Conservation (phyloP, 805 yeast species). For the Kodamaea neixiangensis region DNA sequence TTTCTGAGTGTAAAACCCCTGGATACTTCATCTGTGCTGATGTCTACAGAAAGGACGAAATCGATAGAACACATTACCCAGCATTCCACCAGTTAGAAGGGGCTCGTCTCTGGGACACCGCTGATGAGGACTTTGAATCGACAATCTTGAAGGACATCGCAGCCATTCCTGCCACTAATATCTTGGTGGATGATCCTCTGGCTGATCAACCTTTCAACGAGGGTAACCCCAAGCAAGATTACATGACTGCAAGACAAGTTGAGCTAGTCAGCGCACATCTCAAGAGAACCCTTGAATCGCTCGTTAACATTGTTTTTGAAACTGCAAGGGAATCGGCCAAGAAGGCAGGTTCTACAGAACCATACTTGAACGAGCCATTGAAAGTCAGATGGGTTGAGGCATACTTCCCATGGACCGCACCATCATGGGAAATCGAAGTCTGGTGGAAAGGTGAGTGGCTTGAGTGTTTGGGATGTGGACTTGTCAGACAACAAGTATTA, state of each 20-base stretch:
- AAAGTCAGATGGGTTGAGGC: constrained; percentile 94
- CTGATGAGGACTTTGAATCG: constrained; percentile 45
- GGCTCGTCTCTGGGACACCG: constrained; percentile 75
- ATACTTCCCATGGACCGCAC: constrained; percentile 97
- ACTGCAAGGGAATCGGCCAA: constrained; percentile 65
- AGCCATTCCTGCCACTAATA: constrained; percentile 62
- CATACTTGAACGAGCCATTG: constrained; percentile 69
- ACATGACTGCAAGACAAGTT: constrained; percentile 71
- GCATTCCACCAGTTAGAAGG: constrained; percentile 99
- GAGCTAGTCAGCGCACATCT: constrained; percentile 72
- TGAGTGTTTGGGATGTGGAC: constrained; percentile 95
- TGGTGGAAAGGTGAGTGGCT: constrained; percentile 99
- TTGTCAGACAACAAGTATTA: constrained; percentile 77
- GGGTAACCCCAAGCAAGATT: constrained; percentile 77
- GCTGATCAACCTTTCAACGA: constrained; percentile 47
- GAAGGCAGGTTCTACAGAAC: constrained; percentile 56
- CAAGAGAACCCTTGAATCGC: constrained; percentile 80
- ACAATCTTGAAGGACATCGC: constrained; percentile 53
- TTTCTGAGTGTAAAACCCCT: constrained; percentile 62
- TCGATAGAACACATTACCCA: constrained; percentile 94
- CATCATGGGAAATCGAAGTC: constrained; percentile 97
- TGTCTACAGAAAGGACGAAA: constrained; percentile 93
- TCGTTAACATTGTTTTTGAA: constrained; percentile 81
- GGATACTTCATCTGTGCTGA: constrained; percentile 95
- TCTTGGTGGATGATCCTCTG: constrained; percentile 75